A percentile compares a stretch with the other conserved stretches of the same genome.
Conservation (phyloP, 2,329 filamentous ascomycete species). For the Lecanicillium sp. region DNA sequence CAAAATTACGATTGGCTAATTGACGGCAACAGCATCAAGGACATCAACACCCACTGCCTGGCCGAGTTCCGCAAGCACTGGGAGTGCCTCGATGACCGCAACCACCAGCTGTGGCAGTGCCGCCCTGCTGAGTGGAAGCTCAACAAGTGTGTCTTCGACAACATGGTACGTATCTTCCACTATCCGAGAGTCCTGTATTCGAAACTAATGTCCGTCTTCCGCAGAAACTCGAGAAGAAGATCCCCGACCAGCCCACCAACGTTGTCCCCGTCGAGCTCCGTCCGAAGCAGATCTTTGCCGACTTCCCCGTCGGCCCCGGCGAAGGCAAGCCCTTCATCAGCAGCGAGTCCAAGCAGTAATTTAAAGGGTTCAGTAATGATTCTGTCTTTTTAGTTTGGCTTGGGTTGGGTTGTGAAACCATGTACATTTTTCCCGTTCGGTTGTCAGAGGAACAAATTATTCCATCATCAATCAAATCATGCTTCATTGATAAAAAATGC, state of each 20-base stretch:
- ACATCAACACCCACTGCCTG: slow-evolving; percentile 93
- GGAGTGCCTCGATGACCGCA: slow-evolving; percentile 94
- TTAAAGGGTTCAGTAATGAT: slow-evolving; percentile 19
- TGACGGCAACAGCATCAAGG: slow-evolving; percentile 64
- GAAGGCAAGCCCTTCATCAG: slow-evolving; percentile 39
- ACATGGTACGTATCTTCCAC: slow-evolving; percentile 63
- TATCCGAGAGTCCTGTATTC: not conserved
- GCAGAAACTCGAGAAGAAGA: slow-evolving; percentile 74
- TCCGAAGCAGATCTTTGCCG: slow-evolving; percentile 56
- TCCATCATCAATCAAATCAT: too few species aligned
- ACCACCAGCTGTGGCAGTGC: slow-evolving; percentile 97
- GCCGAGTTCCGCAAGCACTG: slow-evolving; percentile 89
- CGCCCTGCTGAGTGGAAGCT: slow-evolving; percentile 79
- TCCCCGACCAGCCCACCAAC: slow-evolving; percentile 66
- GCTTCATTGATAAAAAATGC: too few species aligned
- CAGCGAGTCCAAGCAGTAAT: slow-evolving; percentile 31
- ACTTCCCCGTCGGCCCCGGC: slow-evolving; percentile 39
- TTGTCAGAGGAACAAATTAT: slow-evolving; percentile 11
- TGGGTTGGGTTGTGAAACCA: slow-evolving; percentile 2
- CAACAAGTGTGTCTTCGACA: slow-evolving; percentile 94
- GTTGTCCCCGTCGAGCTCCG: slow-evolving; percentile 70
- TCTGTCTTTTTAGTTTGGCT: slow-evolving; percentile 5
- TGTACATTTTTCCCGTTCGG: slow-evolving; percentile 12
- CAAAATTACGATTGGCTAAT: not conserved
- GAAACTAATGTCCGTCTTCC: not conserved